Evolutionary conservation across 2,329 filamentous ascomycete species (phyloP), one percentile per base, ranked within the genome.

Genomic region (Diaporthe vexans): DNA sequence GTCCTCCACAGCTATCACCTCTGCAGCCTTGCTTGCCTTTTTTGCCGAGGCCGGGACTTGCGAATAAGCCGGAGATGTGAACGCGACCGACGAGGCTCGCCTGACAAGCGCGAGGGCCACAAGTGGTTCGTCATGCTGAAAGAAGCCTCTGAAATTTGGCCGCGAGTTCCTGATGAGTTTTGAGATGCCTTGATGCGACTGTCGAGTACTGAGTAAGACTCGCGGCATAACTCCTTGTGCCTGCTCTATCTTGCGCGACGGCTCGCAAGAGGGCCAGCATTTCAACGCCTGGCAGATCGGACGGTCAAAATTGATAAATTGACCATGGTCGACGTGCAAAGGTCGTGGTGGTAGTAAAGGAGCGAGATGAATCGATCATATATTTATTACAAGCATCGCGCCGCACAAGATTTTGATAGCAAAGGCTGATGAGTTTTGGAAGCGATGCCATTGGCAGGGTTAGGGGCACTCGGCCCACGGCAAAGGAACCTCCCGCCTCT

Each of bases 151-250:
- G 5, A 33, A 8, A 24, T 46, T 33, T 48, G 13, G 15, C 63
- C n/a, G 63, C 35, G 56, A 21, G 43, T 67, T 58, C 54, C 37
- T 58, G 29, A 54, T 52, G 19, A 68, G 17, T 52, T 48, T 56
- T 21, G 65, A 71, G 43, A 65, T 69, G 59, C 69, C 72, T 58
- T 69, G 72, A 52, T 69, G 72, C 43, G 67, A 72, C 72, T 68
- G 72, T 71, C 72, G 67, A 74, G 59, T 63, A 15, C 74, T 35
- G 35, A 71, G 48, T 48, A 72, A 69, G 26, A 43, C 74, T 71
- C 72, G 72, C 61, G 69, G 72, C 74, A 76, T 76, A 72, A 74
- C 74, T 72, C 54, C 56, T 69, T 63, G 37, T 65, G 68, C 29
- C 69, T 54, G 46, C 46, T 54, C 46, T 63, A 15, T 54, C 69